Percentiles rank a stretch among this genome's conserved stretches.
These are phyloP conservation scores for Umbilicaria muhlenbergii DNA, from an alignment of 495 filamentous ascomycete genomes.

Conservation along the genomic window DNA sequence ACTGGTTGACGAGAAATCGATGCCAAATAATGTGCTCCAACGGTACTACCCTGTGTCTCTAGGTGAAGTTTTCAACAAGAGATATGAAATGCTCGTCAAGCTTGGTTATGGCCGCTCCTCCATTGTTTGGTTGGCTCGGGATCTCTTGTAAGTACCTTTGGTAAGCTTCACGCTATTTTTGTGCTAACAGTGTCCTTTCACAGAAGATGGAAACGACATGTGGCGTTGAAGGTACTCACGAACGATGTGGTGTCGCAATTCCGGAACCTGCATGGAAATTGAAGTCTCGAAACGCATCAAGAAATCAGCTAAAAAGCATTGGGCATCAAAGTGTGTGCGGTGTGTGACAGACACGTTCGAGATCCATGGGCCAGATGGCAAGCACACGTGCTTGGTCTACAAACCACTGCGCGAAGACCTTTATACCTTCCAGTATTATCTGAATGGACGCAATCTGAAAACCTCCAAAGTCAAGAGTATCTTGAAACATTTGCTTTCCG, in stretches of 20 bases:
- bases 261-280: no score
- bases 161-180: no score
- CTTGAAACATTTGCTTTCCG: no score
- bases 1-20: no score
- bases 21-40: no score
- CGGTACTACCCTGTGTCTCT: conserved; percentile 32
- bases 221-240: conserved; percentile 23
- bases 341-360: conserved; percentile 21
- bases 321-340: no score
- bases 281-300: no score
- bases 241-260: conserved; percentile 9
- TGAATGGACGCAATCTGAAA: no score
- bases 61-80: conserved; percentile 28
- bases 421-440: no score
- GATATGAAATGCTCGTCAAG: conserved; percentile 35
- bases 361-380: conserved; percentile 20
- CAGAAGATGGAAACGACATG: conserved; percentile 20
- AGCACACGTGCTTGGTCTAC: conserved; percentile 28
- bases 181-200: neutral
- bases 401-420: conserved; percentile 16
- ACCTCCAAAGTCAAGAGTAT: no score
- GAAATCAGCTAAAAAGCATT: no score
- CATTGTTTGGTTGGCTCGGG: conserved; percentile 36
- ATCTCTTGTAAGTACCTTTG: conserved; percentile 25
- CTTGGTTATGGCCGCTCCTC: conserved; percentile 37